Evolutionary conservation across 306 rosid species (phyloP), one percentile per base, ranked within the genome.

Genomic region (Quercus parvula): DNA sequence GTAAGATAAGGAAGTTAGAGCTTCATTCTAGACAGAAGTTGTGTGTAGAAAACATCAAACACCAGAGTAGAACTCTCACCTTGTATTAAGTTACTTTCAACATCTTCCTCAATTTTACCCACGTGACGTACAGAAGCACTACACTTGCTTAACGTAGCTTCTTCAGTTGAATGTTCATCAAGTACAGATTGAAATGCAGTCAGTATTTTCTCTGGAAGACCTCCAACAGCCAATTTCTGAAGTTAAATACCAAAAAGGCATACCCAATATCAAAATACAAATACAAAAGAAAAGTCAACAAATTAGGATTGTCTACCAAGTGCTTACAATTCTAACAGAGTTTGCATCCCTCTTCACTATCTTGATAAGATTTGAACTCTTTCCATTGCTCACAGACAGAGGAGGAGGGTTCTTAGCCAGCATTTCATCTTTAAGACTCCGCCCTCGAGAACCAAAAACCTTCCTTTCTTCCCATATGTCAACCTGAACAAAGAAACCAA

Each of bases 401-500:
- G 89, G 86, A 79, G 89, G 94, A 86, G 89, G 94, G 85, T 56
- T 86, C 82, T 87, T 92, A 81, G 90, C 91, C 90, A 85, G 85
- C 85, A 94, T 74, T 82, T 89, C 97, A 89, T 91, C 98, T 86
- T 92, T 92, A 75, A 94, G 97, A 85, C 90, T 92, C 84, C 91
- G 97, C 77, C 94, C 94, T 66, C 98, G 90, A 19, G 98, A 91
- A 79, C 98, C 98, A 87, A 94, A 92, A 87, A 94, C 98, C 87
- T 94, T 94, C 80, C 98, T 86, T 80, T 90, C 98, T 75, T 94
- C 97, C 98, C 98, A 94, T 78, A 94, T 87, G 78, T 85, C 89
- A 86, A 94, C 93, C 98, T 94, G 84, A 77, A 75, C 79, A 86
- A 77, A 64, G 79, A 84, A 90, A 79, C 82, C 74, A 63, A 67